Evolutionary conservation across 2,329 filamentous ascomycete species (phyloP), one percentile per base, ranked within the genome.

Genomic region (Exophiala alcalophila): DNA sequence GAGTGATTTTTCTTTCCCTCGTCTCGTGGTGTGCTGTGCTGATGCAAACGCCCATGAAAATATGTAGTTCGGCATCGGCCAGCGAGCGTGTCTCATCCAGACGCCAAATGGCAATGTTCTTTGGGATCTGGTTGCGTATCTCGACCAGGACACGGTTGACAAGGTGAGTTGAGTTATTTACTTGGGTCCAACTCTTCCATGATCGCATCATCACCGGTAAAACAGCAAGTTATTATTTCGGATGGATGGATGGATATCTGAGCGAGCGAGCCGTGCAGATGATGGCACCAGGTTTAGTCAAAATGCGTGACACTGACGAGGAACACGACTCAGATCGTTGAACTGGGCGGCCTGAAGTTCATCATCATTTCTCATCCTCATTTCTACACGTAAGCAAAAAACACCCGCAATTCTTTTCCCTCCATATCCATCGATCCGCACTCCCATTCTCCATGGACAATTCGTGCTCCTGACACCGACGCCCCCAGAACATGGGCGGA

Each of bases 311-410:
- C 12, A n/a, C 8, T 5, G 11, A 18, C n/a, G 31, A 18, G n/a
- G 1, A n/a, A 15, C 19, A 16, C 8, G 1, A 27, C 1, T n/a
- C 61, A 63, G 42, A 78, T 91, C 55, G 70, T 74, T 4, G 60
- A 58, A 0, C 68, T 80, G 5, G 86, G 86, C 29, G 84, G 84
- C 0, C 58, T 94, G 9, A 68, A 69, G 23, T 85, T 82, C 0
- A 89, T 92, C 31, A 80, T 80, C 53, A 86, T 90, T 50, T 81
- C 76, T 8, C 85, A 94, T 64, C 87, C 87, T 38, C 87, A 94
- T 61, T 94, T 86, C 65, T 92, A 86, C 65, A 81, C 80, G 51
- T 54, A 29, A 42, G 48, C 43, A 14, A 12, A 18, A 30, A 15
- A 16, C 12, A 36, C 20, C 15, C 34, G 30, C 24, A 18, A 14